Conservation (phyloP, 441 rosid species). For the Sinapis alba region DNA sequence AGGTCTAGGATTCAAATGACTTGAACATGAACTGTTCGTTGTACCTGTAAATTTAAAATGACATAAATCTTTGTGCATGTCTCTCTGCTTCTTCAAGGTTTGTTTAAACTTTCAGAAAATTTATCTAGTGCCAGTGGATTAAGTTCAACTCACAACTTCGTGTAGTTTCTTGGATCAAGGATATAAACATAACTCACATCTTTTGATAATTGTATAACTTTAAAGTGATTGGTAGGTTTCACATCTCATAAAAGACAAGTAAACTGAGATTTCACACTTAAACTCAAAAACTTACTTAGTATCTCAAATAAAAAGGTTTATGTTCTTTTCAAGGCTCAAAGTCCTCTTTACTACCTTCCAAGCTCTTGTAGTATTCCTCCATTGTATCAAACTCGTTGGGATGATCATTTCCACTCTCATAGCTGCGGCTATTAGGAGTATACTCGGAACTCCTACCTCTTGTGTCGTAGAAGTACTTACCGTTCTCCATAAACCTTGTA, state of each 20-base stretch:
- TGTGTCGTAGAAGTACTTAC: constrained; percentile 52
- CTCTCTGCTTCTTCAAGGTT: not conserved
- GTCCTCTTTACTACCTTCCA: constrained; percentile 41
- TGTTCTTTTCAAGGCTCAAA: constrained; percentile 19
- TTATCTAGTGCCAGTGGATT: not conserved
- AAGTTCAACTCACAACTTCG: not conserved
- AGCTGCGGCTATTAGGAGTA: constrained; percentile 27
- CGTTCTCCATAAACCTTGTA: constrained; percentile 65
- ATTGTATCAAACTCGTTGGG: constrained; percentile 55
- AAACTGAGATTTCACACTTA: constrained; percentile 9
- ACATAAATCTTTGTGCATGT: not conserved
- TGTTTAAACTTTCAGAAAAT: not conserved
- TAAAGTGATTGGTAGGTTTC: constrained; percentile 8
- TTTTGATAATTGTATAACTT: constrained; percentile 19
- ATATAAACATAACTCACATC: constrained; percentile 21
- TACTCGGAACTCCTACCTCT: constrained; percentile 38
- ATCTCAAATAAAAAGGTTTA: not conserved
- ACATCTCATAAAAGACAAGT: constrained; percentile 23
- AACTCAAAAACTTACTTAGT: constrained; percentile 20
- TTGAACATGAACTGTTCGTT: not conserved
- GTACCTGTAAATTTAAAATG: not conserved
- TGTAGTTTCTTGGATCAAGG: not conserved
- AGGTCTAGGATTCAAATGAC: not conserved
- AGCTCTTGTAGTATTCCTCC: constrained; percentile 57
- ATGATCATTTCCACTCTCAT: constrained; percentile 34